Evolutionary conservation across 108 stramenopile species (phyloP).

Genomic region (Cylindrotheca closterium): DNA sequence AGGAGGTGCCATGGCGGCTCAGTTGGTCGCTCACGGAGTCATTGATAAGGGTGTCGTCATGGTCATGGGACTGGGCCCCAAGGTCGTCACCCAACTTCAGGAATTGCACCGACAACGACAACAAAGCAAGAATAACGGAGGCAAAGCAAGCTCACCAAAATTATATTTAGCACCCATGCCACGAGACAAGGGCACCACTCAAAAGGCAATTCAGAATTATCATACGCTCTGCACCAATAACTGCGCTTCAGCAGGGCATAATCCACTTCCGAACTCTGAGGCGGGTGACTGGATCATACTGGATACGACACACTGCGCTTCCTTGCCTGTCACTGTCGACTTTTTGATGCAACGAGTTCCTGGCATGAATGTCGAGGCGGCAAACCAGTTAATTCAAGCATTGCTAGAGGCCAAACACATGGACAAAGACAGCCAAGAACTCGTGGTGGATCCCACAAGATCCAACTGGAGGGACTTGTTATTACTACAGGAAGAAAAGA

Average conservation of each 20-base stretch:
- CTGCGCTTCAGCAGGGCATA: background rate
- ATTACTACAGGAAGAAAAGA: background rate
- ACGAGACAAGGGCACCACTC: constrained; percentile 30
- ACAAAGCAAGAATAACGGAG: no score
- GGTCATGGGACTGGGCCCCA: constrained; percentile 40
- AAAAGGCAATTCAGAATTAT: constrained; percentile 25
- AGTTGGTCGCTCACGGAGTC: constrained; percentile 24
- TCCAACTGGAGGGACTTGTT: constrained; percentile 44
- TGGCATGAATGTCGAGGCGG: constrained; percentile 30
- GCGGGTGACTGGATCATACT: constrained; percentile 12
- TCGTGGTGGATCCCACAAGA: constrained; percentile 35
- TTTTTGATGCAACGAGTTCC: constrained; percentile 45
- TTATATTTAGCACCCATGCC: constrained; percentile 56
- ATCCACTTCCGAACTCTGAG: background rate
- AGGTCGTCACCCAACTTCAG: background rate
- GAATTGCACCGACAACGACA: constrained; percentile 11
- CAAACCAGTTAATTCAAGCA: constrained; percentile 10
- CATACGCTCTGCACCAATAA: constrained; percentile 6
- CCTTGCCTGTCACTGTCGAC: constrained; percentile 40
- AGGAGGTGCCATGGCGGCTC: constrained; percentile 42
- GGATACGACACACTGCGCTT: constrained; percentile 31
- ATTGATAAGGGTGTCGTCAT: constrained; percentile 38
- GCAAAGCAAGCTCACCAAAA: no score
- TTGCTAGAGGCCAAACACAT: constrained; percentile 28
- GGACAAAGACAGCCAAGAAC: constrained; percentile 11